Conservation (phyloP, 2,329 filamentous ascomycete genomes). For the Arthrobotrys iridis region DNA sequence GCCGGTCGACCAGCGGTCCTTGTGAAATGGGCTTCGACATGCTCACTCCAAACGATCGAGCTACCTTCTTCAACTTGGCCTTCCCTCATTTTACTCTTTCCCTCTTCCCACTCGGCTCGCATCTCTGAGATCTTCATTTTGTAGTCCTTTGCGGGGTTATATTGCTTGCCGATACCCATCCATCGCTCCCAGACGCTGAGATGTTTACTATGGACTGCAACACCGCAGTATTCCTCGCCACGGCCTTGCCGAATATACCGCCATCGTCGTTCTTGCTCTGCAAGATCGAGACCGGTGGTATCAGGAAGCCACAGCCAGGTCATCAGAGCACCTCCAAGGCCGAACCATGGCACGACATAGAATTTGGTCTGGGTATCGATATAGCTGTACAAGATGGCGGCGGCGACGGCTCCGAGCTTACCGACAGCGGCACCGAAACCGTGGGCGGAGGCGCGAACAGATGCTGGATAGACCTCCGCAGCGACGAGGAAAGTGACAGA, state of each 20-base stretch:
- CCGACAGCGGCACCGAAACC: constrained; percentile 92
- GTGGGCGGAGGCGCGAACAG: constrained; percentile 90
- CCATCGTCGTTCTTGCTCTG: constrained; percentile 97
- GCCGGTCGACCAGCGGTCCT: neutral
- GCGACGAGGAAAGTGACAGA: constrained; percentile 95
- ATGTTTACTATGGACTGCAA: constrained; percentile 89
- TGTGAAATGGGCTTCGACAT: constrained; percentile 42
- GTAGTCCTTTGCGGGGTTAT: constrained; percentile 84
- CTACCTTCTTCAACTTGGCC: constrained; percentile 18
- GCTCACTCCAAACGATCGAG: constrained; percentile 33
- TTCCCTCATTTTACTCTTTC: constrained; percentile 18
- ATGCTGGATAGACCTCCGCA: constrained; percentile 94
- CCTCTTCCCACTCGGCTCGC: constrained; percentile 68
- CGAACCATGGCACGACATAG: constrained; percentile 94
- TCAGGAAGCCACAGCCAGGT: constrained; percentile 92
- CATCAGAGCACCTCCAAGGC: constrained; percentile 82
- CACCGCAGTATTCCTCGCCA: constrained; percentile 86
- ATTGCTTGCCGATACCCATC: constrained; percentile 79
- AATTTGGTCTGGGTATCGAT: constrained; percentile 86
- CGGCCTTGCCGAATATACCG: constrained; percentile 81
- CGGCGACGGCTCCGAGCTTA: constrained; percentile 86
- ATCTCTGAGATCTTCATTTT: constrained; percentile 86
- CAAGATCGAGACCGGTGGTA: constrained; percentile 93
- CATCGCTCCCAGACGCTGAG: constrained; percentile 87
- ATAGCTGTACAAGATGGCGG: constrained; percentile 93